Evolutionary conservation across 2,329 filamentous ascomycete genomes (phyloP), one percentile per base, ranked within the genome.

Genomic region (Ambrosiella beaveri): DNA sequence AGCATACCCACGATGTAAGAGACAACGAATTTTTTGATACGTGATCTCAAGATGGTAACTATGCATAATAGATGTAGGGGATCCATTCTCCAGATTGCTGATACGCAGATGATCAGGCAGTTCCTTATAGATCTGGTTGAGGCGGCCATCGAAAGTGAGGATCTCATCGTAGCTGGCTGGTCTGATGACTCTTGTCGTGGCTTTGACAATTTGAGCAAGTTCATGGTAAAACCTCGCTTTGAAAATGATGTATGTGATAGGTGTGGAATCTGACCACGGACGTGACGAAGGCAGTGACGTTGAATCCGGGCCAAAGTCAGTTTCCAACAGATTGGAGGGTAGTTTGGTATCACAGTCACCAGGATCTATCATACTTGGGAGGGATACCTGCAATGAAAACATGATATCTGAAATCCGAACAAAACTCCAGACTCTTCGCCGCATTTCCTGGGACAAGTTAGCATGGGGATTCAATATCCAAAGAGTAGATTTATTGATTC

Each of bases 1-100:
- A 59, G 95, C 77, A 68, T 93, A 96, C 62, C 89, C 89, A 55
- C 89, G 80, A 68, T 98, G 93, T 44, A 98, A 77, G 19, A 95
- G 79, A 65, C 88, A 94, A 64, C 95, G 78, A 15, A 89, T 86
- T 71, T 95, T 95, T 62, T 94, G 82, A 66, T 89, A 95, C 4
- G 96, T 72, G 54, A 93, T 84, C 62, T 93, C 87, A 38, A 96
- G 73, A 59, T 85, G 86, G 67, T 89, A 90, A 36, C 90, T 82
- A 56, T 90, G 85, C 73, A 95, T 85, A 59, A 96, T 83, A 61
- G 93, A 78, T 35, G 88, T 86, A 68, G 93, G 82, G 15, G 94
- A 83, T 64, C 95, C 90, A 52, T 82, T 76, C 3, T 80, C 83
- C 59, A 90, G 84, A 60, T 95, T 75, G 0, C 38, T 40, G 13